Conservation (phyloP, 1,139 yeast species). For the Hansenula lynferdii region DNA sequence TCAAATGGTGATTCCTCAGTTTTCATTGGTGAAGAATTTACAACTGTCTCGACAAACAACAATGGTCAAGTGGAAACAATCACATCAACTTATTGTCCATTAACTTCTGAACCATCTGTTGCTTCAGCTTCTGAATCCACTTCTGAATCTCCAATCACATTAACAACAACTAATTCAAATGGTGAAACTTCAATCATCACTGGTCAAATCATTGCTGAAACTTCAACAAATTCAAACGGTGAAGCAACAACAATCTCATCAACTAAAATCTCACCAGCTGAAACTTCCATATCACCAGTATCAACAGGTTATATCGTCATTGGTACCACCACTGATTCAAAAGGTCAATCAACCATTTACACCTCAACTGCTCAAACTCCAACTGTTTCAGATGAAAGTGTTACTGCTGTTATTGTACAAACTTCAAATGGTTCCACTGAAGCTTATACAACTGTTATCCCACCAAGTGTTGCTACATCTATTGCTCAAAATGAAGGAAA, state of each 20-base stretch:
- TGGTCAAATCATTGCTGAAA: no score
- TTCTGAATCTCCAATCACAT: neutral
- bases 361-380: no score
- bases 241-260: neutral
- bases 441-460: neutral
- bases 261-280: neutral
- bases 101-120: no score
- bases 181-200: neutral
- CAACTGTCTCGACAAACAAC: neutral
- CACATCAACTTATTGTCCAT: no score
- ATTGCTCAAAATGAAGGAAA: no score
- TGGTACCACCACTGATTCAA: neutral
- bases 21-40: neutral
- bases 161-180: neutral
- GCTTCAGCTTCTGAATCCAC: no score
- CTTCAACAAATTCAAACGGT: no score
- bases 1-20: neutral
- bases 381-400: neutral
- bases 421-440: neutral
- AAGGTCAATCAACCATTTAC: neutral
- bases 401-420: neutral
- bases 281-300: neutral
- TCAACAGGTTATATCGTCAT: neutral
- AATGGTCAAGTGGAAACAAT: no score
- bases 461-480: neutral